Percentiles rank a stretch among this genome's conserved stretches.
These are phyloP conservation scores for Cornus controversa DNA, from an alignment of 148 eudicot genomes.

Conservation along the genomic window DNA sequence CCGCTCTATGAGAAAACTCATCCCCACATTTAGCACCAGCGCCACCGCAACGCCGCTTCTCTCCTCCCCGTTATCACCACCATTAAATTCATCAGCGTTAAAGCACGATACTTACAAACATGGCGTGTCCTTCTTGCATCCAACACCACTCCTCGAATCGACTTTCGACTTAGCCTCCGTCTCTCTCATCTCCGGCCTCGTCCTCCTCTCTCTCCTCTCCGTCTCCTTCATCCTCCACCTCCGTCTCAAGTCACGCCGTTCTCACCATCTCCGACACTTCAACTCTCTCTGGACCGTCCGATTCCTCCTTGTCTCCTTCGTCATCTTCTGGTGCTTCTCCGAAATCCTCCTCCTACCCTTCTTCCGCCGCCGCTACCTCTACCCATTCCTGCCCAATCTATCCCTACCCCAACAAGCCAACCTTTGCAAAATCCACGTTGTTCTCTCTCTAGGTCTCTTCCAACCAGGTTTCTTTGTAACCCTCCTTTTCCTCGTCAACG, in stretches of 20 bases:
- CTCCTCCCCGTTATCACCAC: not conserved
- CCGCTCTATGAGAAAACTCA: conserved; percentile 19
- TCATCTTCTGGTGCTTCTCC: conserved; percentile 40
- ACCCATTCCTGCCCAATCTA: conserved; percentile 26
- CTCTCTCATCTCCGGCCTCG: conserved; percentile 24
- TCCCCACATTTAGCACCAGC: not conserved
- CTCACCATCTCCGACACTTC: conserved; percentile 39
- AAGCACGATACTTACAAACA: no score
- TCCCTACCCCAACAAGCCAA: conserved; percentile 28
- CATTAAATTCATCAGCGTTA: not conserved
- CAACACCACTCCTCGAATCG: conserved; percentile 20
- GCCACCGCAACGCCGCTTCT: not conserved
- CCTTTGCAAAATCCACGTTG: conserved; percentile 48
- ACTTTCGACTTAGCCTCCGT: conserved; percentile 40
- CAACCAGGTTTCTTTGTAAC: conserved; percentile 66
- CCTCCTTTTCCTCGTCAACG: conserved; percentile 49
- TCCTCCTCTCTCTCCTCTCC: conserved; percentile 46
- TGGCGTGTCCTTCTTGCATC: conserved; percentile 4
- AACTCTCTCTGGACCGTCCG: conserved; percentile 57
- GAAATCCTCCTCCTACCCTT: conserved; percentile 52
- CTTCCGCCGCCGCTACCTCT: conserved; percentile 25
- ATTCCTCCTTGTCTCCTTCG: conserved; percentile 43
- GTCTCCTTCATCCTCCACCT: conserved; percentile 44
- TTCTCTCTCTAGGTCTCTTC: conserved; percentile 61
- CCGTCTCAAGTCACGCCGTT: conserved; percentile 33